Conservation (phyloP, 2,329 filamentous ascomycete species). For the Phaeosphaeriaceae sp. region DNA sequence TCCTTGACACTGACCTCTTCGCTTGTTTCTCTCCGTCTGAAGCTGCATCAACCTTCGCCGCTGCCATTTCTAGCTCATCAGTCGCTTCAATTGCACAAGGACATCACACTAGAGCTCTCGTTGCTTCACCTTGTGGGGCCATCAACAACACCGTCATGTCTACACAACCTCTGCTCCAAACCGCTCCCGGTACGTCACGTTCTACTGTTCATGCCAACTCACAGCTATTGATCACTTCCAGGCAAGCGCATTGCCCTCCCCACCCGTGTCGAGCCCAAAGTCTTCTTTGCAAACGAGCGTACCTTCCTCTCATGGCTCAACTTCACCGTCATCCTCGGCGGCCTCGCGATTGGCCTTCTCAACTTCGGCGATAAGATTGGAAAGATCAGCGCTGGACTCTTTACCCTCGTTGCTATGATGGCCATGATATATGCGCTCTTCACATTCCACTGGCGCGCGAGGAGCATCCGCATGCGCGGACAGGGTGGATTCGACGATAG, state of each 20-base stretch:
- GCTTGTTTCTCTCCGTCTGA: conserved; percentile 7
- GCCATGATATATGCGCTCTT: conserved; percentile 94
- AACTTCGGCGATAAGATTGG: conserved; percentile 97
- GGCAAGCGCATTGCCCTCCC: conserved; percentile 98
- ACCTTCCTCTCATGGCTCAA: conserved; percentile 99
- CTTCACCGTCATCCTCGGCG: conserved; percentile 98
- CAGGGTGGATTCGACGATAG: conserved; percentile 97
- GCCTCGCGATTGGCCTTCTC: conserved; percentile 93
- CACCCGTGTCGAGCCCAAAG: conserved; percentile 97
- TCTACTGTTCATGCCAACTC: background rate
- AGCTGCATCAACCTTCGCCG: conserved; percentile 14
- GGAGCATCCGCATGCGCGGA: conserved; percentile 86
- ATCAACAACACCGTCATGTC: conserved; percentile 71
- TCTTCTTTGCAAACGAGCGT: conserved; percentile 99
- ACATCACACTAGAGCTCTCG: conserved; percentile 11
- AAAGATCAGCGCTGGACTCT: conserved; percentile 91
- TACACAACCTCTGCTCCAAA: conserved; percentile 93
- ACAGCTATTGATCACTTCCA: conserved; percentile 48
- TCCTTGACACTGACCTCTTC: conserved; percentile 2
- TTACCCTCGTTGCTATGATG: conserved; percentile 91
- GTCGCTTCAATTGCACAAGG: conserved; percentile 9
- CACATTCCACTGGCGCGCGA: conserved; percentile 97
- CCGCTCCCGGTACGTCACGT: conserved; percentile 75
- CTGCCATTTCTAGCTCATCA: background rate
- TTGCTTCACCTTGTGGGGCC: conserved; percentile 19